phyloP scores from a whole-genome alignment of 345 rosid species.

The Murraya paniculata region DNA sequence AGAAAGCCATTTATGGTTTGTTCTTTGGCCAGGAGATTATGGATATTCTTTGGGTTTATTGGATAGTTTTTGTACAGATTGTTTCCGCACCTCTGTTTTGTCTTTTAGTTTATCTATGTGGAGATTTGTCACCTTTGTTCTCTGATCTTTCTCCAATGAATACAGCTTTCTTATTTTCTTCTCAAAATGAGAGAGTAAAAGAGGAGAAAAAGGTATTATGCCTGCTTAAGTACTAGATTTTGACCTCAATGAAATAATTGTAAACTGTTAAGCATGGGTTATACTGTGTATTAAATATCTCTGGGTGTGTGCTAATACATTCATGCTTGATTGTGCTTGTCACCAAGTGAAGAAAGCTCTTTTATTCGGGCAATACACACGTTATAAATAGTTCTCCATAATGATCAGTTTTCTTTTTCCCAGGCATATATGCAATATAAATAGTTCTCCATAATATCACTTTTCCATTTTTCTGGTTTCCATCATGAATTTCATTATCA shows the following conservation, averaged over 20 bases:
- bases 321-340: neutral
- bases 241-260: neutral
- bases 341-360: neutral
- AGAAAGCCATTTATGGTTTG: neutral
- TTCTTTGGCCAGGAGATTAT: neutral
- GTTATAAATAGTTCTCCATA: neutral
- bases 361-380: neutral
- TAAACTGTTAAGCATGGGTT: neutral
- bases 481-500: constrained; percentile 4
- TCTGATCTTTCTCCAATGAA: neutral
- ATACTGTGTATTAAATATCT: neutral
- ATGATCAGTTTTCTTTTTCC: neutral
- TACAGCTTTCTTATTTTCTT: no score
- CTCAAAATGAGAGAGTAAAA: neutral
- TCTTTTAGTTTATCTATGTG: no score
- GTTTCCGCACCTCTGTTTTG: no score
- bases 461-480: neutral
- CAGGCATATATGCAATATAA: neutral
- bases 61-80: no score
- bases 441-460: neutral
- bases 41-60: no score
- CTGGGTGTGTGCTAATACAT: neutral
- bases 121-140: neutral
- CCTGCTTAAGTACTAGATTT: neutral
- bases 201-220: neutral